Percentiles rank a stretch among this genome's conserved stretches.
Evolutionary conservation across 2,329 filamentous ascomycete species (phyloP).

Genomic region (Coniochaeta sp.): DNA sequence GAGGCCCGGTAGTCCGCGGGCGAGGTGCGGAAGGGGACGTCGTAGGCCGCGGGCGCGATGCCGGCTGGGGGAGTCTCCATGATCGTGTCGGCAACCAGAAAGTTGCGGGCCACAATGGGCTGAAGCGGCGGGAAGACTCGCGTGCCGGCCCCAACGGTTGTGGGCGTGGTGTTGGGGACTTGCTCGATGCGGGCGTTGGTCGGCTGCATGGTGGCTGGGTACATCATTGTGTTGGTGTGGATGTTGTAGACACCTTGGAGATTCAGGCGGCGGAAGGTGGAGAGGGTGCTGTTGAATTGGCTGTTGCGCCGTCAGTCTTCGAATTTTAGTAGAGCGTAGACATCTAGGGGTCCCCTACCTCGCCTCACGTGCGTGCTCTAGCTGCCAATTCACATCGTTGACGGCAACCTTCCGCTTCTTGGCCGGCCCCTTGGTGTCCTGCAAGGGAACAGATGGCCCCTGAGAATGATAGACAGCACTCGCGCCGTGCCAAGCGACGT

Average conservation of each 20-base stretch:
- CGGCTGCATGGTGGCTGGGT: constrained; percentile 80
- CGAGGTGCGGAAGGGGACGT: constrained; percentile 30
- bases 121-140: constrained; percentile 39
- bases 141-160: background rate
- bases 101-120: constrained; percentile 44
- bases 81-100: constrained; percentile 46
- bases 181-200: constrained; percentile 79
- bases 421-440: constrained; percentile 65
- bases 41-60: constrained; percentile 35
- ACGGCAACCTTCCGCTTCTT: constrained; percentile 84
- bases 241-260: constrained; percentile 80
- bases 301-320: constrained; percentile 35
- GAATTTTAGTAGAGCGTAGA: background rate
- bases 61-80: constrained; percentile 43
- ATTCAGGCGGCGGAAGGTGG: constrained; percentile 60
- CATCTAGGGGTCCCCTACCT: constrained; percentile 50
- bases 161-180: constrained; percentile 34
- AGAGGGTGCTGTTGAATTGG: constrained; percentile 73
- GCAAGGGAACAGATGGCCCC: constrained; percentile 66
- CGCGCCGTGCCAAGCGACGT: constrained; percentile 96
- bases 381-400: constrained; percentile 92
- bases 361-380: constrained; percentile 86
- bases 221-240: constrained; percentile 88
- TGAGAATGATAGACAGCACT: constrained; percentile 91
- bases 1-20: constrained; percentile 22